These are phyloP conservation scores for Paracoccidioides brasiliensis DNA, from an alignment of 2,329 filamentous ascomycete species.

Conservation along the genomic window DNA sequence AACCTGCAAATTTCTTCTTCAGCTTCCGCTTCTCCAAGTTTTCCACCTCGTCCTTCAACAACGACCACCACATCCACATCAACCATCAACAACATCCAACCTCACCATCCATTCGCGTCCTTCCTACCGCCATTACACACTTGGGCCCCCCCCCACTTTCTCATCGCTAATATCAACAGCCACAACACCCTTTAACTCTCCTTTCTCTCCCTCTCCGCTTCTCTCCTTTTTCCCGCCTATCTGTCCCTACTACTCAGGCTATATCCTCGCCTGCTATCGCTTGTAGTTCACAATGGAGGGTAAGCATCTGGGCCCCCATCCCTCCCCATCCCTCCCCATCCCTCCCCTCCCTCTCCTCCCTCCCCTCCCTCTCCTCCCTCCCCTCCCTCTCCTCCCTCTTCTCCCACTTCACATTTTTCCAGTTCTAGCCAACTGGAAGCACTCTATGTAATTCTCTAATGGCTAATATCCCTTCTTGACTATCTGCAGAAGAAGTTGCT, in stretches of 20 bases:
- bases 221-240: slow-evolving; percentile 7
- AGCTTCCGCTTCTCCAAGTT: too few species aligned
- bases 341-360: slow-evolving; percentile 9
- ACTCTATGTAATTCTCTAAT: slow-evolving; percentile 7
- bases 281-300: slow-evolving; percentile 48
- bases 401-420: not conserved
- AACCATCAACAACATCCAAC: slow-evolving; percentile 4
- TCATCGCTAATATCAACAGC: slow-evolving; percentile 18
- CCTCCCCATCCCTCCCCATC: slow-evolving; percentile 18
- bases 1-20: not conserved
- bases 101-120: slow-evolving; percentile 12
- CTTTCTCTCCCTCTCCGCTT: not conserved
- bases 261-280: not conserved
- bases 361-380: slow-evolving; percentile 14
- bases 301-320: slow-evolving; percentile 33
- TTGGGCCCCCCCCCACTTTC: slow-evolving; percentile 23
- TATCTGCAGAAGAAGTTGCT: slow-evolving; percentile 87
- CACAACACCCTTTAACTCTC: too few species aligned
- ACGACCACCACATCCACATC: too few species aligned
- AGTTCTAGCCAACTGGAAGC: not conserved
- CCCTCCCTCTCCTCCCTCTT: slow-evolving; percentile 15
- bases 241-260: slow-evolving; percentile 1
- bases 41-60: too few species aligned
- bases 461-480: slow-evolving; percentile 34
- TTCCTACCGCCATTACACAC: slow-evolving; percentile 28